Base-by-base conservation (phyloP, 2,329 filamentous ascomycete species). In the Elsinoe australis region DNA sequence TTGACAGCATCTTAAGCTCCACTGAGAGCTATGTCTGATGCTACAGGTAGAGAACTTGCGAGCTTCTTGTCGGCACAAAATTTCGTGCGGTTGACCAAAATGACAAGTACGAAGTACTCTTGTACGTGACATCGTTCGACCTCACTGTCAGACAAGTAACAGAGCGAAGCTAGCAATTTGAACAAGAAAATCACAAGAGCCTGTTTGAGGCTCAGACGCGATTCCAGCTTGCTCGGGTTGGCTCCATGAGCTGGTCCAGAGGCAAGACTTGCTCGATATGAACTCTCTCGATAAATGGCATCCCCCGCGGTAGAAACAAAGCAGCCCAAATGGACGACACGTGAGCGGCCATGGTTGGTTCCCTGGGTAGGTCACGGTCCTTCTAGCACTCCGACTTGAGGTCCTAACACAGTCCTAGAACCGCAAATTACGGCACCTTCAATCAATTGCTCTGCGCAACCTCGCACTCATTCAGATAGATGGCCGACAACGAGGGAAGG, bases 401-500 rank as follows among this genome's bases (percentile, higher is more conserved):
- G 22, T 21, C 9, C 22, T 48, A 19, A 48, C 50, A 36, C 34
- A 57, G 19, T 52, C n/a, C 51, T 57, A 92, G 74, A 95, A 95
- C 64, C 85, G 88, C 63, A 88, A 84, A 64, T 74, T 96, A 47
- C 82, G 90, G 48, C 89, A 95, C 70, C 76, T 95, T 3, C 82
- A 86, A 58, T 87, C 87, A 56, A 79, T 96, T 57, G 90, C 85
- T 49, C 70, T 95, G 45, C 86, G 90, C 50, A 95, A 95, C 64
- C 72, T 95, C 34, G 81, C 80, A 53, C 81, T 95, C 55, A 71
- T 71, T 18, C 72, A 71, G 53, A 69, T 72, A 51, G 69, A 71
- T 54, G 39, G 47, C 1, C 59, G 74, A 51, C 54, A 62, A 29
- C 72, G 72, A 46, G 69, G 71, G 10, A 76, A 74, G 64, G 83